These are phyloP conservation scores for Cymbopogon citratus DNA, from an alignment of 176 grass and related monocot species.

Conservation along the genomic window DNA sequence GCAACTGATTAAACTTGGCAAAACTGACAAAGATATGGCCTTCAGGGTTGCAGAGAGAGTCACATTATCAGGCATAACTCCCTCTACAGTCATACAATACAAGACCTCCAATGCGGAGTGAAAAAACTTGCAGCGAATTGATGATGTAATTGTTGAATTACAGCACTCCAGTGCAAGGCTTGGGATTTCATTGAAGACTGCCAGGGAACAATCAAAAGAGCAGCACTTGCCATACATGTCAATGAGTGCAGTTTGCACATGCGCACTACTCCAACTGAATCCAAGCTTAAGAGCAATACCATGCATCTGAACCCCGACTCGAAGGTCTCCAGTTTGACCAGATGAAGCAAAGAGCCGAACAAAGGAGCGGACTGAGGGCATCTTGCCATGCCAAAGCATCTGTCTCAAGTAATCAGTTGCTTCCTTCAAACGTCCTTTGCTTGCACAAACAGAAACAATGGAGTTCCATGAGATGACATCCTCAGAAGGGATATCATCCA, in stretches of 20 bases:
- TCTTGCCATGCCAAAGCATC: conserved; percentile 30
- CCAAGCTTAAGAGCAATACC: conserved; percentile 18
- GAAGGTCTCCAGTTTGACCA: neutral
- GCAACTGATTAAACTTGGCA: conserved; percentile 16
- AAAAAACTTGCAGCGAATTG: conserved; percentile 17
- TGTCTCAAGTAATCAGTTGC: conserved; percentile 21
- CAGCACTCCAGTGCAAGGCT: conserved; percentile 29
- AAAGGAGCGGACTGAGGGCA: conserved; percentile 23
- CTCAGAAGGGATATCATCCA: conserved; percentile 5
- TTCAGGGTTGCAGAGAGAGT: conserved; percentile 32
- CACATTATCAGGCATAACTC: conserved; percentile 27
- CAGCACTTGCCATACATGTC: conserved; percentile 33
- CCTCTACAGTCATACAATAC: conserved; percentile 18
- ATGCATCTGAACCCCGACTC: conserved; percentile 15
- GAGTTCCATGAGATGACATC: conserved; percentile 41
- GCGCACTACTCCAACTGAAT: neutral
- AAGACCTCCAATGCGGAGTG: conserved; percentile 4
- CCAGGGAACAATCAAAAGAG: conserved; percentile 12
- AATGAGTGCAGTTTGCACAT: conserved; percentile 29
- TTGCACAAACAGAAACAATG: conserved; percentile 20
- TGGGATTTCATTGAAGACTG: conserved; percentile 24
- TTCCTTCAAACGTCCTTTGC: conserved; percentile 1
- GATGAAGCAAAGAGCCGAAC: conserved; percentile 15
- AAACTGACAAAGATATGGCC: conserved; percentile 25
- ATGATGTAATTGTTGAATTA: conserved; percentile 26